Evolutionary conservation across 2,329 filamentous ascomycete species (phyloP).

Genomic region (Pyrenophora graminea): DNA sequence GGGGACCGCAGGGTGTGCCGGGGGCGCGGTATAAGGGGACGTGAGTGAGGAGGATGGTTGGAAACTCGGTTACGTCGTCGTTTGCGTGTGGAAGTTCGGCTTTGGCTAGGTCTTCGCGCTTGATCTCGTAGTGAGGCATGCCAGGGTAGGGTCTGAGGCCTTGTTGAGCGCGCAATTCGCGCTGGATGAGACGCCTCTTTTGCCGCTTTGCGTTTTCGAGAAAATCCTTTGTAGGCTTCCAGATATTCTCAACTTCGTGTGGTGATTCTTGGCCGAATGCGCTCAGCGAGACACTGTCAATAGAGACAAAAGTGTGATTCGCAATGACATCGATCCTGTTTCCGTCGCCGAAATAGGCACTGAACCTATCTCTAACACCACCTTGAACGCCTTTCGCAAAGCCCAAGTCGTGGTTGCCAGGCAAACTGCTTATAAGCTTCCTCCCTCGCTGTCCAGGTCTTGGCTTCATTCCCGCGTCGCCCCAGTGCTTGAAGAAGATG

Average conservation of each 20-base stretch:
- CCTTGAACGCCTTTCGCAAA: conserved; percentile 85
- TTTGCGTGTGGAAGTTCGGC: conserved; percentile 42
- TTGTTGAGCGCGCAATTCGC: conserved; percentile 68
- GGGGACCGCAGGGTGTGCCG: conserved; percentile 84
- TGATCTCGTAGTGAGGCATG: conserved; percentile 65
- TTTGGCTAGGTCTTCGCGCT: conserved; percentile 51
- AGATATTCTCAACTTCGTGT: conserved; percentile 65
- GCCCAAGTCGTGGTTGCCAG: conserved; percentile 93
- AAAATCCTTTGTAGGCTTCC: conserved; percentile 76
- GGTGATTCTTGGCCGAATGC: conserved; percentile 64
- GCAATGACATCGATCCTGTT: conserved; percentile 90
- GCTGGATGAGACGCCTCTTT: conserved; percentile 70
- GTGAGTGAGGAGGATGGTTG: conserved; percentile 86
- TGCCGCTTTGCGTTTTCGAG: conserved; percentile 66
- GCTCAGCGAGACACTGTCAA: conserved; percentile 87
- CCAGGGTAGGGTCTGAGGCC: conserved; percentile 62
- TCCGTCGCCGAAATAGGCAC: conserved; percentile 85
- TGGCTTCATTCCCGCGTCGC: conserved; percentile 59
- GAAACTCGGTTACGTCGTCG: conserved; percentile 65
- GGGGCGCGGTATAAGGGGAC: conserved; percentile 83
- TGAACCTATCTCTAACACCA: conserved; percentile 80
- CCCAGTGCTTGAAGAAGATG: conserved; percentile 78
- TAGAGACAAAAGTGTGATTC: conserved; percentile 92
- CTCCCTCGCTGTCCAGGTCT: conserved; percentile 67
- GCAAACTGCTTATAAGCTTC: conserved; percentile 81